Evolutionary conservation across 2,329 filamentous ascomycete species (phyloP), one percentile per base, ranked within the genome.

Genomic region (Microdochium trichocladiopsis): DNA sequence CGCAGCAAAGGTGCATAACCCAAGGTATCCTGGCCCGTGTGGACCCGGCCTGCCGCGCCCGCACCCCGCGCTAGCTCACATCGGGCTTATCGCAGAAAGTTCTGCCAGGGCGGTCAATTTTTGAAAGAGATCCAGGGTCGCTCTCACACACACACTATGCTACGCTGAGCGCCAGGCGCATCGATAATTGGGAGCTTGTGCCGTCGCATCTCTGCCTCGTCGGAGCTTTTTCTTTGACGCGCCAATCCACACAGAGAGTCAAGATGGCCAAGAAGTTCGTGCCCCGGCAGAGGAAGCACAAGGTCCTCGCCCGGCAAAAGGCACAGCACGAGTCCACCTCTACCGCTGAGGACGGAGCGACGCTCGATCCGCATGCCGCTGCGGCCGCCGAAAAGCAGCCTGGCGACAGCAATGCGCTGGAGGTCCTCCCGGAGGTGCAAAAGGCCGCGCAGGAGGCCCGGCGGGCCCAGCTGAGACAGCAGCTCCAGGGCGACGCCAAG

Each of bases 271-370:
- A 79, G 60, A 71, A 78, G 61, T 86, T 83, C 57, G 79, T 85
- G 1, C 81, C 83, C 36, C 75, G 83, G 24, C 80, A 85, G 70
- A 75, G 84, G 55, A 87, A 87, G 69, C 83, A 86, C 66, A 86
- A 82, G 62, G 83, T 83, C 36, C 73, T 88, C 21, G 87, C 86
- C 25, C 82, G 86, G 41, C 73, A 82, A 60, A 79, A 79, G 63
- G 72, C 73, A 49, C 65, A 71, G 48, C 69, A 48, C 8, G 23
- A 25, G 14, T 3, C 41, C 18, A 45, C 41, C 16, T 41, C 36
- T 6, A 12, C 41, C 4, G 12, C 41, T 45, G 12, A 16, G 5
- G 21, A 16, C 41, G 41, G n/a, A n/a, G n/a, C n/a, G n/a, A n/a
- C n/a, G 52, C 62, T 67, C 36, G 66, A 67, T 52, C 64, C 63